phyloP scores from a whole-genome alignment of 2,329 filamentous ascomycete genomes.

The Kalmusia sp. region DNA sequence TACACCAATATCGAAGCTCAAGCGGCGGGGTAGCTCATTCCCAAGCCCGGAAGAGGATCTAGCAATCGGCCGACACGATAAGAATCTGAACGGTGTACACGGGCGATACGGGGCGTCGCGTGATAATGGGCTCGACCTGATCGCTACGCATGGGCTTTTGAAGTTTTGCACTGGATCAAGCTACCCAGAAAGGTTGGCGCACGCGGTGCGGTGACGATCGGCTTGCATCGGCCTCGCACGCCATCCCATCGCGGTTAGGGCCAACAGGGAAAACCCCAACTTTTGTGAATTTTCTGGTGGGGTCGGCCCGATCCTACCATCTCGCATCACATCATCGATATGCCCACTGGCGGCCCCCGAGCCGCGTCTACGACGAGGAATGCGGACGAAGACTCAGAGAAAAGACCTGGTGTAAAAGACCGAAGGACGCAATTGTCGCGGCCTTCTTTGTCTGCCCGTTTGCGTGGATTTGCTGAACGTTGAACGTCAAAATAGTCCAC shows the following conservation, averaged over 20 bases:
- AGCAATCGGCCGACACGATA: background rate
- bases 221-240: slow-evolving; percentile 8
- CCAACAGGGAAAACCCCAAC: background rate
- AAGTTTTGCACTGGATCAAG: slow-evolving; percentile 15
- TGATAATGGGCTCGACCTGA: no score
- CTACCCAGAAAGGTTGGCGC: slow-evolving; percentile 17
- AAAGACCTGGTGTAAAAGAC: no score
- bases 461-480: no score
- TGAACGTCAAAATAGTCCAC: background rate
- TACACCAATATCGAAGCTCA: no score
- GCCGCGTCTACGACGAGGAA: background rate
- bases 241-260: background rate
- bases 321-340: background rate
- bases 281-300: background rate
- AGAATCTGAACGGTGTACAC: background rate
- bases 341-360: background rate
- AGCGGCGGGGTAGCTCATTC: background rate
- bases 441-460: no score
- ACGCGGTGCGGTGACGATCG: slow-evolving; percentile 4
- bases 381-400: no score
- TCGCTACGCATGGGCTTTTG: slow-evolving; percentile 10
- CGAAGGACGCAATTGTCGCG: no score
- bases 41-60: background rate
- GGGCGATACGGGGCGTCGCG: slow-evolving; percentile 11
- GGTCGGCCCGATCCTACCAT: background rate